Percentiles rank a stretch among this genome's conserved stretches.
phyloP scores from a whole-genome alignment of 768 basidiomycete genomes.

The Cystobasidium onofrii region DNA sequence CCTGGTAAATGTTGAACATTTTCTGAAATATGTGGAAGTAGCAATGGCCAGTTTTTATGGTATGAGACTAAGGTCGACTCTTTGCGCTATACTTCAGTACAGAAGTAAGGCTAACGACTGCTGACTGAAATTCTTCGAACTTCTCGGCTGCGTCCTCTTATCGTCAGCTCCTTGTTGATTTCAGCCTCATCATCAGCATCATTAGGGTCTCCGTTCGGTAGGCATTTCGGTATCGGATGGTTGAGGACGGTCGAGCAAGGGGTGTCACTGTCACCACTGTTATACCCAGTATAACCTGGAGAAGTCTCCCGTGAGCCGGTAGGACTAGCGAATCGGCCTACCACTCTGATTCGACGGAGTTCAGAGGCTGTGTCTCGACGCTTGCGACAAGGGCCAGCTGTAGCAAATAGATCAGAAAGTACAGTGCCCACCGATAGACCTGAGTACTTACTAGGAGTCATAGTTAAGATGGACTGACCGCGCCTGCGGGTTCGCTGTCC shows the following conservation, averaged over 20 bases:
- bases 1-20: too few species aligned
- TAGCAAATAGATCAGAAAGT: background rate
- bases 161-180: background rate
- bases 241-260: background rate
- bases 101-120: background rate
- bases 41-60: too few species aligned
- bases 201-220: background rate
- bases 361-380: constrained; percentile 11
- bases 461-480: background rate
- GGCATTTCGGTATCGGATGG: too few species aligned
- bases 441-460: background rate
- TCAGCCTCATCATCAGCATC: constrained; percentile 29
- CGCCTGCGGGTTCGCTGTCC: background rate
- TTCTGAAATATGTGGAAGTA: too few species aligned
- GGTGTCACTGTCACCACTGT: background rate
- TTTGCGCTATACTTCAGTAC: too few species aligned
- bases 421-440: too few species aligned
- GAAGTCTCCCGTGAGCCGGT: background rate
- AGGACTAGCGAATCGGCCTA: constrained; percentile 19
- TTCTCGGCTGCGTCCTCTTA: background rate
- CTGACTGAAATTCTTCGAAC: background rate
- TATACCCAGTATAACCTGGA: background rate
- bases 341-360: background rate
- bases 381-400: background rate
- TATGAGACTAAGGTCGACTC: too few species aligned